Percentiles rank a stretch among this genome's conserved stretches.
Conservation (phyloP, 495 filamentous ascomycete genomes). For the Chaetomium tenue region DNA sequence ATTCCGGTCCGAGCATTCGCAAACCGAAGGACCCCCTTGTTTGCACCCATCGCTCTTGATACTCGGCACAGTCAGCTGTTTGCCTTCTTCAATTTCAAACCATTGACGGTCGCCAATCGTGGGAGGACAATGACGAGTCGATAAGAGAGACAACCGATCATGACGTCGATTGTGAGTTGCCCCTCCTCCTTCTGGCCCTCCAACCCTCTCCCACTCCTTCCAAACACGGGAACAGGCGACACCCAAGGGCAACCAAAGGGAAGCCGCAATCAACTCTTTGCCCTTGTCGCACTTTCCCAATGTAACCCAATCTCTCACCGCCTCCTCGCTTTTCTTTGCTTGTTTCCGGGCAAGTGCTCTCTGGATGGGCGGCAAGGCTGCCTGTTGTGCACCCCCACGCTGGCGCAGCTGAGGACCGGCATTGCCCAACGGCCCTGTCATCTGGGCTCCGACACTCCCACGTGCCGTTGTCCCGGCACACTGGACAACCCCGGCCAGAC, state of each 20-base stretch:
- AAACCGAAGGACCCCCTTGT: background rate
- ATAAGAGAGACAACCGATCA: conserved; percentile 31
- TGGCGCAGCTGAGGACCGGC: conserved; percentile 19
- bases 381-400: conserved; percentile 14
- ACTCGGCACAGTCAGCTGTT: background rate
- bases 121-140: conserved; percentile 13
- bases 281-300: conserved; percentile 16
- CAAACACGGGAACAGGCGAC: background rate
- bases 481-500: conserved; percentile 4
- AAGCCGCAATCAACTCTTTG: conserved; percentile 7
- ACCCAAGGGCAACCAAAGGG: background rate
- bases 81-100: background rate
- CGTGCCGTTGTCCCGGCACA: conserved; percentile 24
- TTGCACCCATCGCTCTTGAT: conserved; percentile 3
- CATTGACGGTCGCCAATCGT: background rate
- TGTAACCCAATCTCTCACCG: conserved; percentile 27
- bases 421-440: conserved; percentile 14
- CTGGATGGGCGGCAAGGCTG: conserved; percentile 6
- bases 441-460: conserved; percentile 16
- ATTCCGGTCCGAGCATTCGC: background rate
- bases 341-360: conserved; percentile 3
- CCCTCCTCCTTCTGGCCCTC: background rate
- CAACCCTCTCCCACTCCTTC: background rate
- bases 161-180: conserved; percentile 50
- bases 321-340: conserved; percentile 19